A percentile compares a stretch with the other conserved stretches of the same genome.
Conservation (phyloP, 495 filamentous ascomycete species). For the Tuber brumale region DNA sequence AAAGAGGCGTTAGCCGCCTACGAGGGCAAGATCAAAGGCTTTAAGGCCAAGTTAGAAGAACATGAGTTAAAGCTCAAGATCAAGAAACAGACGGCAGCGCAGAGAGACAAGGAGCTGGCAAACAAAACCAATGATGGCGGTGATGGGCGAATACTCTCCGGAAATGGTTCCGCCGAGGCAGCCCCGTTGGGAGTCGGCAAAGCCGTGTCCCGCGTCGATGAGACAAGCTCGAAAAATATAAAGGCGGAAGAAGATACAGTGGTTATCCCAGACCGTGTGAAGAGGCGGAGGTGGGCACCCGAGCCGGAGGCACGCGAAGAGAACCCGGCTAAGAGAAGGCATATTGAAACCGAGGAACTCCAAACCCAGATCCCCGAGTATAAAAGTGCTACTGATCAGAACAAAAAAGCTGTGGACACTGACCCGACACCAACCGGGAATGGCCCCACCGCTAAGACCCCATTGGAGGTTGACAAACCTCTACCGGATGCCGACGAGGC, state of each 20-base stretch:
- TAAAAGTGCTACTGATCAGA: background rate
- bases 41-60: background rate
- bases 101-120: background rate
- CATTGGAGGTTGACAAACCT: background rate
- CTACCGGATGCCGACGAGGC: background rate
- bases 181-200: background rate
- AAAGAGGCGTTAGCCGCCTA: background rate
- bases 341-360: background rate
- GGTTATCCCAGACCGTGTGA: background rate
- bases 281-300: background rate
- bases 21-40: background rate
- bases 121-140: background rate
- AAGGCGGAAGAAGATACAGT: background rate
- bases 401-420: background rate
- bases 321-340: background rate
- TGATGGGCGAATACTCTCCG: accelerated
- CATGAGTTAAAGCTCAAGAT: background rate
- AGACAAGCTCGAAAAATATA: background rate
- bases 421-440: background rate
- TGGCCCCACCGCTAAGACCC: background rate
- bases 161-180: background rate
- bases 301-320: background rate
- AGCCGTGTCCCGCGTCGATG: background rate
- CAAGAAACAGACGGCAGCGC: background rate
- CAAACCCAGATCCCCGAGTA: background rate